These are phyloP conservation scores for Poronia punctata DNA, from an alignment of 495 filamentous ascomycete species.

Conservation along the genomic window DNA sequence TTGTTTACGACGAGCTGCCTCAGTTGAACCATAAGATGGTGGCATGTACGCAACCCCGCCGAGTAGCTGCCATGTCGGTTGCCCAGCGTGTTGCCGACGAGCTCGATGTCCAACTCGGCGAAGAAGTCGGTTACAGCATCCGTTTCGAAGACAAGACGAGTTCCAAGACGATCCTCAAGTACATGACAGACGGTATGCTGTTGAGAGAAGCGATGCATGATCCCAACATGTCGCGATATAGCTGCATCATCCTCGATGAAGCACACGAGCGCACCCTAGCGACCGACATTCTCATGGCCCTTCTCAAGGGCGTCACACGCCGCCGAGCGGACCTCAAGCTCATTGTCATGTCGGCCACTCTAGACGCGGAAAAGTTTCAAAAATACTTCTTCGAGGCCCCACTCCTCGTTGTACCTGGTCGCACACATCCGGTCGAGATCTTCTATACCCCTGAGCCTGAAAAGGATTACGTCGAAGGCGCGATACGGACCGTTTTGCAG, in stretches of 20 bases:
- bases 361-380: conserved; percentile 97
- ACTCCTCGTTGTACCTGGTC: conserved; percentile 85
- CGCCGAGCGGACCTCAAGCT: conserved; percentile 86
- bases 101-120: conserved; percentile 87
- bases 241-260: conserved; percentile 97
- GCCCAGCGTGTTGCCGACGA: conserved; percentile 97
- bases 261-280: conserved; percentile 94
- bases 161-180: conserved; percentile 88
- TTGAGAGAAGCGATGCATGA: conserved; percentile 97
- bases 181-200: conserved; percentile 99
- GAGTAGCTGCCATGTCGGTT: conserved; percentile 98
- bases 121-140: conserved; percentile 98
- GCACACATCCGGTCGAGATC: conserved; percentile 95
- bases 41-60: conserved; percentile 94
- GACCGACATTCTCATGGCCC: conserved; percentile 92
- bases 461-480: conserved; percentile 92
- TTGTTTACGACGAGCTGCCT: conserved; percentile 92
- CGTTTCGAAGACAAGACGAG: conserved; percentile 96
- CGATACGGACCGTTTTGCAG: conserved; percentile 87
- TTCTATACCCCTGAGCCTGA: conserved; percentile 98
- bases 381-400: conserved; percentile 95
- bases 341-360: conserved; percentile 96
- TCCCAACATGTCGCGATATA: conserved; percentile 81
- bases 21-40: conserved; percentile 78
- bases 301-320: conserved; percentile 76